A percentile compares a stretch with the other conserved stretches of the same genome.
Conservation (phyloP, 2,329 filamentous ascomycete genomes). For the Lachnellula subtilissima region DNA sequence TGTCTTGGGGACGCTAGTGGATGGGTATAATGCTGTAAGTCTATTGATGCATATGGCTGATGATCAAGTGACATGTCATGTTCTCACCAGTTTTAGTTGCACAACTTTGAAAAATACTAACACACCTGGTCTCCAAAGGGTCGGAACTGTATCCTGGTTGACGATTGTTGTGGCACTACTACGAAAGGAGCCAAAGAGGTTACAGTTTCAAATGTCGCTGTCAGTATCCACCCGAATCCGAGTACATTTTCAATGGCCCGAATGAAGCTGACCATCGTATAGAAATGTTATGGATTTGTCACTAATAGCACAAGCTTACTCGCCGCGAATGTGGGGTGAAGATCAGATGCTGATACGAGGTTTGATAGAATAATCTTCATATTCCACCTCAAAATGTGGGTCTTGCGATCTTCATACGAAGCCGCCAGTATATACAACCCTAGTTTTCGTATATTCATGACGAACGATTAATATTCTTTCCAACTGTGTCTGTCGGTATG, state of each 20-base stretch:
- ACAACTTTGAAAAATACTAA: neutral
- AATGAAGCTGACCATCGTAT: neutral
- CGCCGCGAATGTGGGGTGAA: conserved; percentile 9
- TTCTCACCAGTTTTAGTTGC: too few relatives aligned
- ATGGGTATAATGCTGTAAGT: conserved; percentile 50
- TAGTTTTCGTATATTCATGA: neutral
- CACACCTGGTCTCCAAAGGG: neutral
- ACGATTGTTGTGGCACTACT: conserved; percentile 50
- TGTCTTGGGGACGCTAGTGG: conserved; percentile 50
- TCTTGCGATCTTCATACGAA: conserved; percentile 1
- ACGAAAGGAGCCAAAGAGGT: conserved; percentile 37
- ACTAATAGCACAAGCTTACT: conserved; percentile 18
- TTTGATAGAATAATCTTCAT: neutral
- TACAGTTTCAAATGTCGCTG: conserved; percentile 34
- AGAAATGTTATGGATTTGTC: conserved; percentile 23
- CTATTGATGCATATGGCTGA: conserved; percentile 36
- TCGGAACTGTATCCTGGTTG: conserved; percentile 42
- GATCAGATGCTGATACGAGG: neutral
- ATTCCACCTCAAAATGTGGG: conserved; percentile 1
- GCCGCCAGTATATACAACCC: neutral
- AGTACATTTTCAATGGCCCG: neutral
- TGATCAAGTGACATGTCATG: neutral
- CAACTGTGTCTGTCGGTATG: neutral
- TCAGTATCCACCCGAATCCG: conserved; percentile 26
- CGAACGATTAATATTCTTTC: neutral